A percentile compares a stretch with the other conserved stretches of the same genome.
phyloP scores from a whole-genome alignment of 306 rosid species.

The Rubus parviflorus region DNA sequence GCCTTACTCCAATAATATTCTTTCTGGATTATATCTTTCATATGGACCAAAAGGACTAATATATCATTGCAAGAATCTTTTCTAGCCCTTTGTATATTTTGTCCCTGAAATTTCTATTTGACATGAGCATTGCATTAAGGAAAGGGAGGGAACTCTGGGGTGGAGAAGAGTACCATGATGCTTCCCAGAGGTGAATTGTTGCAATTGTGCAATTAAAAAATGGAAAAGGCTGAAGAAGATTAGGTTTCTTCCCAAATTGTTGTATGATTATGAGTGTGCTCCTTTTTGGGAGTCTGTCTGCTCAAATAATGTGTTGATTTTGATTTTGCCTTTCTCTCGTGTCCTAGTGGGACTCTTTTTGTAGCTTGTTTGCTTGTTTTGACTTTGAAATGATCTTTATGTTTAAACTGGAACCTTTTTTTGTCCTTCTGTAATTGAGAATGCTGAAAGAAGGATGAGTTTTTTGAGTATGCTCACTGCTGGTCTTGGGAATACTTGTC shows the following conservation, averaged over 20 bases:
- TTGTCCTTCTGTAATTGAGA: slow-evolving; percentile 1
- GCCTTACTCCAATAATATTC: not conserved
- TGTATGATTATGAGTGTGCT: not conserved
- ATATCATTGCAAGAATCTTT: not conserved
- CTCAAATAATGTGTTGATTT: not conserved
- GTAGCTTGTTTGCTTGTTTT: not conserved
- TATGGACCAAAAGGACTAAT: not conserved
- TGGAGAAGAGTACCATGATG: not conserved
- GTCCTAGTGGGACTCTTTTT: too few species aligned
- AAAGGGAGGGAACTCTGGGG: not conserved
- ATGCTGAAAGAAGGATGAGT: not conserved
- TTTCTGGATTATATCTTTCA: not conserved
- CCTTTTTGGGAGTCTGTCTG: not conserved
- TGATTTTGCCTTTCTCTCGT: not conserved
- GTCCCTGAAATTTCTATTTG: not conserved
- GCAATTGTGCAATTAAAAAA: not conserved
- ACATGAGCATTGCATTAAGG: not conserved
- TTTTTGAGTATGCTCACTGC: not conserved
- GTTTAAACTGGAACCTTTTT: not conserved
- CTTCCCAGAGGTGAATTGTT: not conserved
- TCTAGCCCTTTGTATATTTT: not conserved
- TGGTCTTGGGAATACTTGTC: not conserved
- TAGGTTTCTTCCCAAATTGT: not conserved
- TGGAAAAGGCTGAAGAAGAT: not conserved
- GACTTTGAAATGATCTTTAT: not conserved